Evolutionary conservation across 768 basidiomycete species (phyloP).

Genomic region (Pisolithus sp.): DNA sequence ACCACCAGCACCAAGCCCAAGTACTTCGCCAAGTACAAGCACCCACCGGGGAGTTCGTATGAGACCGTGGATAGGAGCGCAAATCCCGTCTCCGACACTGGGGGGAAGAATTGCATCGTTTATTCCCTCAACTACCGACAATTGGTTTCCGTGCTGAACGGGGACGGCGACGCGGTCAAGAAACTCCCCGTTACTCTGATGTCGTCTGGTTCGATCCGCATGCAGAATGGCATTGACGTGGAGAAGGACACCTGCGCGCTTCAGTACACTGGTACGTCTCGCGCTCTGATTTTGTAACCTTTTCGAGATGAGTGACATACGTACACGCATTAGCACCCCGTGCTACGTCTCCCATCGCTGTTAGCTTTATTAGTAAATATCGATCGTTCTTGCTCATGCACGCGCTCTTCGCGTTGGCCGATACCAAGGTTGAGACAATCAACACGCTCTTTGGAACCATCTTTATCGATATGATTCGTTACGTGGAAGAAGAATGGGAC

Average conservation of each 20-base stretch:
- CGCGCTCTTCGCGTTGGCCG: conserved; percentile 16
- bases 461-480: conserved; percentile 17
- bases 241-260: conserved; percentile 11
- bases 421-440: conserved; percentile 12
- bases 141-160: conserved; percentile 3
- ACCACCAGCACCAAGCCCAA: conserved; percentile 16
- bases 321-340: conserved; percentile 8
- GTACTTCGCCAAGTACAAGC: conserved; percentile 15
- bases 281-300: background rate
- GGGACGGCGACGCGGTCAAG: background rate
- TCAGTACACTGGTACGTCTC: conserved; percentile 3
- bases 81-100: conserved; percentile 7
- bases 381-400: conserved; percentile 17
- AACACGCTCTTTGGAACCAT: conserved; percentile 11
- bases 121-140: conserved; percentile 13
- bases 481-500: conserved; percentile 19
- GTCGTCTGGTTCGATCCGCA: conserved; percentile 14
- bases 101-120: conserved; percentile 18
- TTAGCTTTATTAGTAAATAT: conserved; percentile 15
- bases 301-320: background rate
- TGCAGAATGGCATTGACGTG: conserved; percentile 11
- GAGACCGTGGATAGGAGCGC: conserved; percentile 12
- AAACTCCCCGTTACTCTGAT: conserved; percentile 7
- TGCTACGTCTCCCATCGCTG: conserved; percentile 13
- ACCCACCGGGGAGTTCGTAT: conserved; percentile 1